Conservation (phyloP, 140 eudicot species). For the Bidens hawaiensis region DNA sequence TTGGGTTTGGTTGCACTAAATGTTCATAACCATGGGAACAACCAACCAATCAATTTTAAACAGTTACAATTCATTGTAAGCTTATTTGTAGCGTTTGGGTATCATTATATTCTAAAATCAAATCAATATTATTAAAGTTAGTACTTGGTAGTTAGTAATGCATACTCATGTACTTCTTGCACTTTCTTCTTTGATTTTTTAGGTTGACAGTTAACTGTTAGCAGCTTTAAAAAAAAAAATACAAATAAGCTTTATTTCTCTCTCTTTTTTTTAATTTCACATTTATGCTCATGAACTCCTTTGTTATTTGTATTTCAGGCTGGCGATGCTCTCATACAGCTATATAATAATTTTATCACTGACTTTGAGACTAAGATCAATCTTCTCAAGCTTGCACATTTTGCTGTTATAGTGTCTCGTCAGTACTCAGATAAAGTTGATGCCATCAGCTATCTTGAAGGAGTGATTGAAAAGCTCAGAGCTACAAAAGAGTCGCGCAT, state of each 20-base stretch:
- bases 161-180: not conserved
- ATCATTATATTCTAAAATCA: not conserved
- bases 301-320: slow-evolving; percentile 45
- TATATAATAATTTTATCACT: slow-evolving; percentile 78
- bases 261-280: not conserved
- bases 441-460: slow-evolving; percentile 77
- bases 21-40: not conserved
- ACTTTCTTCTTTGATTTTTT: not conserved
- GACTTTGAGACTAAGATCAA: slow-evolving; percentile 95
- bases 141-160: not conserved
- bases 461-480: slow-evolving; percentile 80
- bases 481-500: slow-evolving; percentile 76
- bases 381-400: slow-evolving; percentile 95
- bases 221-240: not conserved
- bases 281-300: not conserved
- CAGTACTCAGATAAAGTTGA: slow-evolving; percentile 79
- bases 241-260: not conserved
- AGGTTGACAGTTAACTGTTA: not conserved
- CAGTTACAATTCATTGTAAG: not conserved
- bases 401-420: slow-evolving; percentile 85
- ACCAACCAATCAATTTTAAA: not conserved
- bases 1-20: not conserved
- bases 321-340: slow-evolving; percentile 89
- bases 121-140: not conserved
- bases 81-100: not conserved